A percentile compares a stretch with the other conserved stretches of the same genome.
These are phyloP conservation scores for Solanum pennellii DNA, from an alignment of 257 asterid genomes.

Conservation along the genomic window DNA sequence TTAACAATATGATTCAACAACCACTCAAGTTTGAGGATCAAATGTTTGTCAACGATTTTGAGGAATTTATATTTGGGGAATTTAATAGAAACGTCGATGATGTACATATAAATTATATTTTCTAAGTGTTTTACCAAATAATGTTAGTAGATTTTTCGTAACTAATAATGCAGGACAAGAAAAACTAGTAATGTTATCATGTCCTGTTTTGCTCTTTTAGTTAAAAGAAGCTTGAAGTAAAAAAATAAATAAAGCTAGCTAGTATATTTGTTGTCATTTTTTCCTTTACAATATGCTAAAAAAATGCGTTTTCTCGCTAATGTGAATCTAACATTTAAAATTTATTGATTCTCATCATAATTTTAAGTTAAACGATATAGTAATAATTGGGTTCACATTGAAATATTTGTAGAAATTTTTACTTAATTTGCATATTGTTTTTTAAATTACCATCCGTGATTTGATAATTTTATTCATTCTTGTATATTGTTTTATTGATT, in stretches of 20 bases:
- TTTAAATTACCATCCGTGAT: no score
- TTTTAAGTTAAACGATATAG: no score
- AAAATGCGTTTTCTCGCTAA: no score
- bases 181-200: neutral
- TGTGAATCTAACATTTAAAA: no score
- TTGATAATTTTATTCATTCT: no score
- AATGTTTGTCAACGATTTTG: conserved; percentile 6
- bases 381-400: no score
- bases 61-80: conserved; percentile 26
- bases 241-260: neutral
- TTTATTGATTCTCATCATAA: no score
- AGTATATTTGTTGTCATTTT: neutral
- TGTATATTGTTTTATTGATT: no score
- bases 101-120: conserved; percentile 13
- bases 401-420: no score
- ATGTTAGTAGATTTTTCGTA: neutral
- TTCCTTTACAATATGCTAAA: neutral
- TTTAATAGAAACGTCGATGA: conserved; percentile 18
- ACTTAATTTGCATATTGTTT: no score
- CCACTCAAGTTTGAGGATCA: neutral
- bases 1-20: conserved; percentile 14
- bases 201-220: neutral
- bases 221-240: neutral
- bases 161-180: neutral
- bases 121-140: neutral